Conservation (phyloP, 2,329 filamentous ascomycete genomes). For the Colletotrichum sp. region DNA sequence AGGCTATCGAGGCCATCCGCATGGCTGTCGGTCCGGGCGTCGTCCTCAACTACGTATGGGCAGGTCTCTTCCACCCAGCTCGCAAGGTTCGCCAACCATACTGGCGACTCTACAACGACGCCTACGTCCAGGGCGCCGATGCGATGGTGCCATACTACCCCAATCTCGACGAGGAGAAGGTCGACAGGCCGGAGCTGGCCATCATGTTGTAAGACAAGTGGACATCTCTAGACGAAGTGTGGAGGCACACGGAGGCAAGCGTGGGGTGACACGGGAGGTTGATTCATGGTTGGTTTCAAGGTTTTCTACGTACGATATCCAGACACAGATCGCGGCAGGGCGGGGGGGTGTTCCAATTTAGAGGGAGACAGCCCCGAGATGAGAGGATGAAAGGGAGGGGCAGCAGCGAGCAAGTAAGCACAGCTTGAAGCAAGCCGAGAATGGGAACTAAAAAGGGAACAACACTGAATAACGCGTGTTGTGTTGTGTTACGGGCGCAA, state of each 20-base stretch:
- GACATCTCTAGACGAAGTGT: neutral
- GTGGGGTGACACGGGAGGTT: neutral
- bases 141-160: constrained; percentile 97
- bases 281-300: neutral
- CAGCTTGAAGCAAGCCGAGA: neutral
- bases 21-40: constrained; percentile 91
- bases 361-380: neutral
- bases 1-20: constrained; percentile 94
- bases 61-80: constrained; percentile 94
- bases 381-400: neutral
- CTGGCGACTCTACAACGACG: constrained; percentile 96
- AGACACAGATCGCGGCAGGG: neutral
- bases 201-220: constrained; percentile 72
- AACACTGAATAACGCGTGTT: neutral
- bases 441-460: neutral
- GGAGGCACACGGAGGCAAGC: neutral
- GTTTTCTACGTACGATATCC: constrained; percentile 3
- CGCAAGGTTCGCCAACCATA: constrained; percentile 94
- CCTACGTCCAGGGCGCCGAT: constrained; percentile 92
- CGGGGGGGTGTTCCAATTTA: neutral
- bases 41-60: constrained; percentile 98
- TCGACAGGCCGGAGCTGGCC: constrained; percentile 80
- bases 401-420: neutral
- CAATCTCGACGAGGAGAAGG: constrained; percentile 78
- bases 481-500: neutral